Evolutionary conservation across 2,329 filamentous ascomycete genomes (phyloP).

Genomic region (Claviceps maximensis): DNA sequence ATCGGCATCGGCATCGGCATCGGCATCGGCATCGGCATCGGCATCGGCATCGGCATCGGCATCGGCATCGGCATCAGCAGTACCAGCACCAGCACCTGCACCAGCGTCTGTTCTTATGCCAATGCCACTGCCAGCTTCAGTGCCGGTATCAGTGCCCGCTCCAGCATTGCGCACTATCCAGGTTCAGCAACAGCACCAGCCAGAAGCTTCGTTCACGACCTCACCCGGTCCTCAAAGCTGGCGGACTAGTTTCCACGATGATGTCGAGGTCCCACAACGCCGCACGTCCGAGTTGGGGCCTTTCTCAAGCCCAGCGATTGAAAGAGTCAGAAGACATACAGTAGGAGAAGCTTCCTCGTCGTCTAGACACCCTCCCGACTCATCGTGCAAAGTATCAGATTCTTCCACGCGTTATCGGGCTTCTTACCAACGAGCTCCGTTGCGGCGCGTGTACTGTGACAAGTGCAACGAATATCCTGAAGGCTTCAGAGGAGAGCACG

Average conservation of each 20-base stretch:
- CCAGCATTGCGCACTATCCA: constrained; percentile 3
- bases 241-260: constrained; percentile 8
- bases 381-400: constrained; percentile 29
- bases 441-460: constrained; percentile 62
- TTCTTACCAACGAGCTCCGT: constrained; percentile 39
- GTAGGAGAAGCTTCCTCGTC: constrained; percentile 33
- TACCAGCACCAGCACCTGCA: not conserved
- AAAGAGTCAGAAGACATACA: constrained; percentile 26
- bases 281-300: constrained; percentile 6
- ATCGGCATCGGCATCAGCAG: not conserved
- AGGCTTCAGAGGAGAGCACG: constrained; percentile 84
- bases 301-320: constrained; percentile 6
- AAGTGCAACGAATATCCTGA: constrained; percentile 72
- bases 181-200: constrained; percentile 4
- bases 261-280: constrained; percentile 4
- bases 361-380: constrained; percentile 20
- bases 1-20: not conserved
- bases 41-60: not conserved
- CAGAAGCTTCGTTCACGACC: constrained; percentile 1
- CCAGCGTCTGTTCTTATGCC: not conserved
- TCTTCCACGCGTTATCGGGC: constrained; percentile 22
- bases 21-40: not conserved
- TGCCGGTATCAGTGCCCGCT: not conserved
- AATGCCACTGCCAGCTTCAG: not conserved
- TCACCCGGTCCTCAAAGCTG: constrained; percentile 4